Conservation (phyloP, 345 rosid genomes). For the Gossypium raimondii region DNA sequence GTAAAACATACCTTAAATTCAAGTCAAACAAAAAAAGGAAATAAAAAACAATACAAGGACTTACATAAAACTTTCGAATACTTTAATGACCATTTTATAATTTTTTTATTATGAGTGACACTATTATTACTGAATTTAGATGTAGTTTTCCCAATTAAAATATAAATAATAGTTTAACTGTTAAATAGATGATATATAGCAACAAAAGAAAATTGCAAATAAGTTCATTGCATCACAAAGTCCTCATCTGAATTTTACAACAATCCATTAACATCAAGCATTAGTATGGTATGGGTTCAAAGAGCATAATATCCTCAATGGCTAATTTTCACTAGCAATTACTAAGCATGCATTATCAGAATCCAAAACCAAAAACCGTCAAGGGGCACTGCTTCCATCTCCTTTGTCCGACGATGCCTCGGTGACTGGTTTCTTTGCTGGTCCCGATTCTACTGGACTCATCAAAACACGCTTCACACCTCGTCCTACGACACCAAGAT, state of each 20-base stretch:
- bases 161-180: too few relatives aligned
- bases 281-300: background rate
- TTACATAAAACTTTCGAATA: too few relatives aligned
- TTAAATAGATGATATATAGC: too few relatives aligned
- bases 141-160: too few relatives aligned
- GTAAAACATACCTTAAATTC: too few relatives aligned
- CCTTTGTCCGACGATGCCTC: constrained; percentile 44
- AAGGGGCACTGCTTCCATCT: constrained; percentile 41
- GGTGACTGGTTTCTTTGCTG: constrained; percentile 52
- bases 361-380: constrained; percentile 11
- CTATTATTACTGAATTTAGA: too few relatives aligned
- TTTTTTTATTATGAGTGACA: accelerated
- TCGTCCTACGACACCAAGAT: constrained; percentile 91
- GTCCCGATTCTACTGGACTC: constrained; percentile 49
- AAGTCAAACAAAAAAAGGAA: accelerated
- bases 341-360: background rate
- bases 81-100: too few relatives aligned
- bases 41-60: too few relatives aligned
- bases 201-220: too few relatives aligned
- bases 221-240: too few relatives aligned
- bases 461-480: constrained; percentile 81
- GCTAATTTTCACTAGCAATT: background rate
- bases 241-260: too few relatives aligned
- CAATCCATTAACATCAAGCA: too few relatives aligned
- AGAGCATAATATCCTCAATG: background rate